phyloP scores from a whole-genome alignment of 768 basidiomycete species.

The Pleurotus platypus region DNA sequence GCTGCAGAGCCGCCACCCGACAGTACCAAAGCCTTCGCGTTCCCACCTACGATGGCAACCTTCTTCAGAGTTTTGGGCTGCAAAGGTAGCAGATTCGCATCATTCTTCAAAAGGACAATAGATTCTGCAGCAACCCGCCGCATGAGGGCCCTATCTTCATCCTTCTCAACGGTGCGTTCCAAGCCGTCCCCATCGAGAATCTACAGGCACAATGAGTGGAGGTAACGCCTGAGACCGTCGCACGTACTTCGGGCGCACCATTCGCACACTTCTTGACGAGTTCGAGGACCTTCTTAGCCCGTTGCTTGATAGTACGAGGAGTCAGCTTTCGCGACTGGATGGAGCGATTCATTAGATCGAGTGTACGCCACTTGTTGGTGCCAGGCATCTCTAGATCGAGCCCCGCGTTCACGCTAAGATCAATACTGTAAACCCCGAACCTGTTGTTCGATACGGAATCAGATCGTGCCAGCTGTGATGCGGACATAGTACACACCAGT shows the following conservation, averaged over 20 bases:
- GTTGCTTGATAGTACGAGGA: constrained; percentile 58
- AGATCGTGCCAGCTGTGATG: neutral
- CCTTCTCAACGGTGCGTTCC: constrained; percentile 60
- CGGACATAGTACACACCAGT: constrained; percentile 48
- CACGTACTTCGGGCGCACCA: constrained; percentile 58
- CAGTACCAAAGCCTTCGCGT: constrained; percentile 58
- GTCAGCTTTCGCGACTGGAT: constrained; percentile 63
- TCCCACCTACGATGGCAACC: constrained; percentile 73
- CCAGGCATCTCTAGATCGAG: constrained; percentile 83
- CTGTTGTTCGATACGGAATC: constrained; percentile 20
- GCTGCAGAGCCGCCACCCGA: constrained; percentile 74
- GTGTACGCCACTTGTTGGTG: constrained; percentile 67
- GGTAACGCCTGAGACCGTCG: neutral
- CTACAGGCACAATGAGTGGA: constrained; percentile 22
- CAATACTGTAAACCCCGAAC: constrained; percentile 72
- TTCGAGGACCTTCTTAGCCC: constrained; percentile 63
- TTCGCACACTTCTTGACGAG: constrained; percentile 67
- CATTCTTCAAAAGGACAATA: constrained; percentile 77
- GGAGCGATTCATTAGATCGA: constrained; percentile 62
- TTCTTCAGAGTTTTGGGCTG: constrained; percentile 49
- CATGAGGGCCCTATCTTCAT: constrained; percentile 61
- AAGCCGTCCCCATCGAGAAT: constrained; percentile 68
- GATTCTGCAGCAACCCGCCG: constrained; percentile 63
- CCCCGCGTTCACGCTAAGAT: constrained; percentile 66
- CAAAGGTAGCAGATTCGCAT: constrained; percentile 50